Evolutionary conservation across 495 filamentous ascomycete species (phyloP).

Genomic region (Trichocladium antarcticum): DNA sequence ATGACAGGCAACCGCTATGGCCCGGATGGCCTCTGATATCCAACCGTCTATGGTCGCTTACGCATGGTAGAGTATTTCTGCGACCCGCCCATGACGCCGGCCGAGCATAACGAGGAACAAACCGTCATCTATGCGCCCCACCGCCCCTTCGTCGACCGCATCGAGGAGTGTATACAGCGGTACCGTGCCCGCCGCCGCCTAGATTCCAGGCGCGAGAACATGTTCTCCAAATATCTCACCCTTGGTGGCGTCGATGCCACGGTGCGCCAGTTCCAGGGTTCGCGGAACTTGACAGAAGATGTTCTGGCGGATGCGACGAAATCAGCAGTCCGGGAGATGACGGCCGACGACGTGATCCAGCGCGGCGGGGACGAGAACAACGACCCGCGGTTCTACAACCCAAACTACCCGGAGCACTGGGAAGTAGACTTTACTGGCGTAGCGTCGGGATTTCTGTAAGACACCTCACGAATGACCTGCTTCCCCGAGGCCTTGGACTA

Average conservation of each 20-base stretch:
- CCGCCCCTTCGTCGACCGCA: slow-evolving; percentile 40
- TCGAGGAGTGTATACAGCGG: slow-evolving; percentile 76
- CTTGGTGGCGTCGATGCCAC: slow-evolving; percentile 71
- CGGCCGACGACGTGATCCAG: slow-evolving; percentile 48
- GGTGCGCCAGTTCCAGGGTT: slow-evolving; percentile 56
- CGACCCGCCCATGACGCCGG: slow-evolving; percentile 65
- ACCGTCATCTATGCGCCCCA: slow-evolving; percentile 17
- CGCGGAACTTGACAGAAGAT: slow-evolving; percentile 41
- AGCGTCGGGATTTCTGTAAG: slow-evolving; percentile 66
- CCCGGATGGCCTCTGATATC: background rate
- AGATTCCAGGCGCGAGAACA: slow-evolving; percentile 43
- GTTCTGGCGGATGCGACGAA: slow-evolving; percentile 42
- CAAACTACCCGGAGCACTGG: slow-evolving; percentile 42
- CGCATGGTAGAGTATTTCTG: slow-evolving; percentile 67
- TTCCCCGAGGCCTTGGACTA: background rate
- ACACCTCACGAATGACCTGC: background rate
- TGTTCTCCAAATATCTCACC: slow-evolving; percentile 70
- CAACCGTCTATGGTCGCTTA: background rate
- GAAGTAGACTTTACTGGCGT: slow-evolving; percentile 71
- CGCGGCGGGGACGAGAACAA: slow-evolving; percentile 17
- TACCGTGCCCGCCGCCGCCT: slow-evolving; percentile 67
- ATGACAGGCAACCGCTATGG: background rate
- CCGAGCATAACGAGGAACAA: slow-evolving; percentile 49
- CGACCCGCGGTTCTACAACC: slow-evolving; percentile 35
- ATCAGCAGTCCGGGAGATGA: slow-evolving; percentile 51